These are phyloP conservation scores for Sedum album DNA, from an alignment of 164 flowering plant species.

Conservation along the genomic window DNA sequence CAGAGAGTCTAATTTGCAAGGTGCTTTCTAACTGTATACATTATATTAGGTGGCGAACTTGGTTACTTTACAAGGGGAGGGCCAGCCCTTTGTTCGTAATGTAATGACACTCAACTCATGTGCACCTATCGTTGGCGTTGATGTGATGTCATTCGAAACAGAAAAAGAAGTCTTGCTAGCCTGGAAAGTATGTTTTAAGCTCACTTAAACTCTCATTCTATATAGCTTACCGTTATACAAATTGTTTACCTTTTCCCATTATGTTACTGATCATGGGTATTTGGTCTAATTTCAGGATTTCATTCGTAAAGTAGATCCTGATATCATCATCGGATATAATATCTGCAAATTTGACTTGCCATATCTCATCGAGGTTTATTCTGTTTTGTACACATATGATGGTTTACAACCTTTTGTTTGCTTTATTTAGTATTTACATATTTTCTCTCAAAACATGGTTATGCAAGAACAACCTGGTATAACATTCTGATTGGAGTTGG, in stretches of 20 bases:
- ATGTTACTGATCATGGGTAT: not conserved
- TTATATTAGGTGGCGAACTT: constrained; percentile 74
- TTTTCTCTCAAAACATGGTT: not conserved
- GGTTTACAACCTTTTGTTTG: not conserved
- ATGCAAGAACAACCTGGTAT: not conserved
- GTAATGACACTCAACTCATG: constrained; percentile 97
- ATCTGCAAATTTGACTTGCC: constrained; percentile 99
- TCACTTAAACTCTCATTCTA: not conserved
- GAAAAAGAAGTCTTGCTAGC: constrained; percentile 88
- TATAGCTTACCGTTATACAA: not conserved
- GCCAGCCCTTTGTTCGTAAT: constrained; percentile 79
- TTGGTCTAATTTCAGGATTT: constrained; percentile 54
- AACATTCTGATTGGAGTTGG: not conserved
- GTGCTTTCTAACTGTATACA: not conserved
- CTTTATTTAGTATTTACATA: no score
- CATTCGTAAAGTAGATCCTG: constrained; percentile 88
- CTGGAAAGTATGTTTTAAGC: constrained; percentile 69
- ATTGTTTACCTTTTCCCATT: not conserved
- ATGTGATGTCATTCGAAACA: constrained; percentile 85
- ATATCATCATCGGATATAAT: constrained; percentile 94
- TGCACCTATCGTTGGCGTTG: constrained; percentile 91
- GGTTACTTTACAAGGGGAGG: constrained; percentile 88
- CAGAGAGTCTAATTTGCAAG: not conserved
- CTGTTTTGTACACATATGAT: no score
- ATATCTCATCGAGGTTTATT: constrained; percentile 85